Percentiles rank a stretch among this genome's conserved stretches.
phyloP scores from a whole-genome alignment of 1,284 basidiomycete genomes.

The Tremellales sp. region DNA sequence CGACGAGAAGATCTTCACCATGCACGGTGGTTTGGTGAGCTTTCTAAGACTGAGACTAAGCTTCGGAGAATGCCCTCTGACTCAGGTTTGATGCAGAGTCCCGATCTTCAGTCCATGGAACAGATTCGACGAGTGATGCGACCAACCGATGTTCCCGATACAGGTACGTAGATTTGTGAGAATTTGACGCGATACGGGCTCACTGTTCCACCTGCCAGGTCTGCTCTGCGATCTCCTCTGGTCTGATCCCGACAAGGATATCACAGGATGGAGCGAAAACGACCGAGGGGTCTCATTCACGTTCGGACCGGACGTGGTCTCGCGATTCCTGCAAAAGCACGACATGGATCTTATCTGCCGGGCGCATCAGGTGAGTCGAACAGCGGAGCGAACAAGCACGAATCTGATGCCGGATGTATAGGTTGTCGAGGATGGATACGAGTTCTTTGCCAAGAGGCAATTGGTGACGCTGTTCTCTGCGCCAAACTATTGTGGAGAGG shows the following conservation, averaged over 20 bases:
- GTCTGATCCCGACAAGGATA: conserved; percentile 99
- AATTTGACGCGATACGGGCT: background rate
- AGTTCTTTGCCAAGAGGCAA: conserved; percentile 98
- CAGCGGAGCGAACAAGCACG: background rate
- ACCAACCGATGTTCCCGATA: conserved; percentile 98
- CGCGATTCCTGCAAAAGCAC: conserved; percentile 96
- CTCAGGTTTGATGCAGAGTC: conserved; percentile 85
- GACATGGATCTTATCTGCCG: conserved; percentile 99
- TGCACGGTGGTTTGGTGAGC: conserved; percentile 49
- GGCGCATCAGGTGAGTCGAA: conserved; percentile 77
- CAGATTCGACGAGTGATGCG: conserved; percentile 99
- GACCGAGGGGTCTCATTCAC: conserved; percentile 85
- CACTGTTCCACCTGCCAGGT: conserved; percentile 52
- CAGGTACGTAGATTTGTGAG: conserved; percentile 59
- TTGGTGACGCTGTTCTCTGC: conserved; percentile 96
- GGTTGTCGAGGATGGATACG: conserved; percentile 99
- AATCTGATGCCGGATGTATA: conserved; percentile 39
- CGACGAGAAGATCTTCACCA: conserved; percentile 61
- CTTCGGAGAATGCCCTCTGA: background rate
- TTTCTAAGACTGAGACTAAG: background rate
- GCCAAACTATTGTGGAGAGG: conserved; percentile 93
- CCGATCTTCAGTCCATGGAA: conserved; percentile 98
- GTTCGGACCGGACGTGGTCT: conserved; percentile 96
- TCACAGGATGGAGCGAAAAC: conserved; percentile 99
- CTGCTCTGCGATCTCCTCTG: conserved; percentile 94